phyloP scores from a whole-genome alignment of 1,139 yeast genomes.

The Yamadazyma siamensis region DNA sequence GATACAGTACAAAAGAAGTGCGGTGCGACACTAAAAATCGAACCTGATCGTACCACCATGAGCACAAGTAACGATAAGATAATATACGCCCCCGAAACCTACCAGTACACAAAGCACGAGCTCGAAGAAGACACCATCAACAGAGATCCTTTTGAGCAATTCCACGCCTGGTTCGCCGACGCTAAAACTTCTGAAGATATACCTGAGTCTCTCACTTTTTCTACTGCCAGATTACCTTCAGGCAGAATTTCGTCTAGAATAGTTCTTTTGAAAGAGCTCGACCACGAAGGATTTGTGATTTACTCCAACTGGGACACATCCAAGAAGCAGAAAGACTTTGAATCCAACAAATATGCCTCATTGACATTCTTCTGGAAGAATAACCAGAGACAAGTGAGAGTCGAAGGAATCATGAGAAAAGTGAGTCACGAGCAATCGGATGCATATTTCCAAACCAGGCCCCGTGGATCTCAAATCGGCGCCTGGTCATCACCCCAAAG shows the following conservation, averaged over 20 bases:
- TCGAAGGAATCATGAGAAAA: slow-evolving; percentile 80
- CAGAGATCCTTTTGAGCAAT: slow-evolving; percentile 69
- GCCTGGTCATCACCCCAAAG: slow-evolving; percentile 98
- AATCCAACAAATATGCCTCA: slow-evolving; percentile 73
- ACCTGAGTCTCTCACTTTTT: slow-evolving; percentile 77
- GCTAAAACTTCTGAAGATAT: slow-evolving; percentile 53
- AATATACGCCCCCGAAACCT: slow-evolving; percentile 79
- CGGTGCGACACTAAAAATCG: too few relatives aligned
- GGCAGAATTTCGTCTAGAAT: slow-evolving; percentile 85
- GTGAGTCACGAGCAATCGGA: slow-evolving; percentile 72
- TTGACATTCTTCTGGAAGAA: slow-evolving; percentile 92
- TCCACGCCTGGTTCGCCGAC: slow-evolving; percentile 79
- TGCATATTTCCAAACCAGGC: slow-evolving; percentile 80
- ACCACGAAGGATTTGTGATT: slow-evolving; percentile 77
- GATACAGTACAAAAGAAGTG: too few relatives aligned
- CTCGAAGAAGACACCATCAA: slow-evolving; percentile 54
- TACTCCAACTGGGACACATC: slow-evolving; percentile 91
- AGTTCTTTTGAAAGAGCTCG: slow-evolving; percentile 85
- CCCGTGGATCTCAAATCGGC: slow-evolving; percentile 89
- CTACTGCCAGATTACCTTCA: slow-evolving; percentile 83
- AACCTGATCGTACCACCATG: too few relatives aligned
- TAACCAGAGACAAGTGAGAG: slow-evolving; percentile 85
- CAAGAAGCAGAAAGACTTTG: slow-evolving; percentile 71
- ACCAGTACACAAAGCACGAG: slow-evolving; percentile 74
- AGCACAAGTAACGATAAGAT: slow-evolving; percentile 20